These are phyloP conservation scores for Syzygium syzygioides DNA, from an alignment of 441 rosid genomes.

Conservation along the genomic window DNA sequence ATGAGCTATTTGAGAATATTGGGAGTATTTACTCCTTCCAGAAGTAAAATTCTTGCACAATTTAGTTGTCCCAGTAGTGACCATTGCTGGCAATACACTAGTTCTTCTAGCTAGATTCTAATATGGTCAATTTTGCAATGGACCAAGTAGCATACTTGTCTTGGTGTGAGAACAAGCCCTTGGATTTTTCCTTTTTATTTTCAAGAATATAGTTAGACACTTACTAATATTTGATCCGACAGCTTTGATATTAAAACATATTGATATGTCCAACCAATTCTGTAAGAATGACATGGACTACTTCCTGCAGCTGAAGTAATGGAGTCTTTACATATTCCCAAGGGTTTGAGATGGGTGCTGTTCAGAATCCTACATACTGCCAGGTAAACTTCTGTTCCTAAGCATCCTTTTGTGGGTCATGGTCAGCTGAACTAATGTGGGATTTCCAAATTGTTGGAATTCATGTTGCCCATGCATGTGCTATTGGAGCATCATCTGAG, in stretches of 20 bases:
- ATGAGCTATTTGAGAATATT: background rate
- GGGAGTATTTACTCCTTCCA: background rate
- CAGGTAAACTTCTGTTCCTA: background rate
- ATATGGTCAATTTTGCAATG: background rate
- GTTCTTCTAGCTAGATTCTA: too few relatives aligned
- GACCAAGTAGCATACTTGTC: accelerated
- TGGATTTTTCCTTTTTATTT: background rate
- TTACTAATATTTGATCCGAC: background rate
- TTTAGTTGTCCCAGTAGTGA: background rate
- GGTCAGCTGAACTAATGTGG: background rate
- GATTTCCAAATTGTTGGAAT: background rate
- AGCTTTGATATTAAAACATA: background rate
- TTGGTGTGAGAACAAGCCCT: background rate
- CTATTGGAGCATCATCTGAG: background rate
- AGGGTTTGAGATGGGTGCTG: background rate
- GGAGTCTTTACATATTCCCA: background rate
- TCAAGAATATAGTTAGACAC: background rate
- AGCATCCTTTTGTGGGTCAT: background rate
- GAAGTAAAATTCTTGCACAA: background rate
- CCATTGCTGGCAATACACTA: background rate
- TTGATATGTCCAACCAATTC: background rate
- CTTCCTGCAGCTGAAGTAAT: too few relatives aligned
- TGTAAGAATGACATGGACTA: background rate
- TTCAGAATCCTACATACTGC: background rate
- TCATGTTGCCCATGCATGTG: too few relatives aligned